These are phyloP conservation scores for Emergomyces pasteurianus DNA, from an alignment of 2,329 filamentous ascomycete genomes.

Conservation along the genomic window DNA sequence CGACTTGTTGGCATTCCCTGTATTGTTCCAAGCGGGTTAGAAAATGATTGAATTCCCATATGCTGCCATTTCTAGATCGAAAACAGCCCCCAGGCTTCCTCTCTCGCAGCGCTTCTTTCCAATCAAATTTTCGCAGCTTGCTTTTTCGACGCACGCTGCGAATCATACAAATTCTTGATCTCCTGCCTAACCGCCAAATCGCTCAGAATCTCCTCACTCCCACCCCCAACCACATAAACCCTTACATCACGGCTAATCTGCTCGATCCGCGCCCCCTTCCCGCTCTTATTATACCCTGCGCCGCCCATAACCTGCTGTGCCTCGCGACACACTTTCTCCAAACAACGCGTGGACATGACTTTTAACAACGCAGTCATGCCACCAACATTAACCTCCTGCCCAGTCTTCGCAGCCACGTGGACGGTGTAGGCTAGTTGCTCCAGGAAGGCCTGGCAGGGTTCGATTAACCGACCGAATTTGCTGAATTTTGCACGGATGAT, in stretches of 20 bases:
- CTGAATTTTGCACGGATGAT: slow-evolving; percentile 49
- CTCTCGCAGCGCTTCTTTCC: too few relatives aligned
- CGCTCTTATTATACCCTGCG: slow-evolving; percentile 39
- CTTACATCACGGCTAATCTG: slow-evolving; percentile 43
- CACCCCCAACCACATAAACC: slow-evolving; percentile 33
- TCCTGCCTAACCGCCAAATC: slow-evolving; percentile 20
- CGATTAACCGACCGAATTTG: slow-evolving; percentile 48
- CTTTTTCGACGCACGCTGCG: not conserved
- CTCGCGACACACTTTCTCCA: slow-evolving; percentile 43
- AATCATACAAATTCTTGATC: slow-evolving; percentile 6
- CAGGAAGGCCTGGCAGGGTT: slow-evolving; percentile 49
- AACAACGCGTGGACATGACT: slow-evolving; percentile 40
- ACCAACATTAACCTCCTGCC: slow-evolving; percentile 34
- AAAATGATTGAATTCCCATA: not conserved
- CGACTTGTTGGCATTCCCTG: not conserved
- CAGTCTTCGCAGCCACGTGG: slow-evolving; percentile 30
- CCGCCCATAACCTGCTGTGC: slow-evolving; percentile 46
- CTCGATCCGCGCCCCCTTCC: slow-evolving; percentile 40
- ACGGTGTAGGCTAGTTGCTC: slow-evolving; percentile 50
- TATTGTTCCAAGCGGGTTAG: not conserved
- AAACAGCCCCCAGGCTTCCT: not conserved
- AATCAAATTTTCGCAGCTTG: not conserved
- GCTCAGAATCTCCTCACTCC: slow-evolving; percentile 31
- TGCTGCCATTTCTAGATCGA: not conserved
- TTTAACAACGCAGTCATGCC: slow-evolving; percentile 43